Evolutionary conservation across 1,139 yeast species (phyloP).

Genomic region (Geotrichum armillariae): DNA sequence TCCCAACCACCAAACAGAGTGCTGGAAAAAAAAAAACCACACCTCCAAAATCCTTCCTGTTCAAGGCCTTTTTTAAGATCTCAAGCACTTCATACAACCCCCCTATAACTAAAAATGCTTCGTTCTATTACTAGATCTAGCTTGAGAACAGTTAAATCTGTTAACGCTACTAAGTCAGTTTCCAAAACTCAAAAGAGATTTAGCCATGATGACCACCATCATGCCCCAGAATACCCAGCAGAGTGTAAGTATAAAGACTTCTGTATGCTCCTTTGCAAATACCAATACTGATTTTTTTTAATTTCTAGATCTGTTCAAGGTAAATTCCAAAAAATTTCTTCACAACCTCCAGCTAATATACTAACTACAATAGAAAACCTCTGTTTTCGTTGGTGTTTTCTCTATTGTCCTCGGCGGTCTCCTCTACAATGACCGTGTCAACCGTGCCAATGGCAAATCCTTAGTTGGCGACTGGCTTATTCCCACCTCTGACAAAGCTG

Average conservation of each 20-base stretch:
- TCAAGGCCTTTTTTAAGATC: too few species aligned
- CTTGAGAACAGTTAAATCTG: not conserved
- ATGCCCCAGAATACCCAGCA: conserved; percentile 20
- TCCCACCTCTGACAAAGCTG: conserved; percentile 25
- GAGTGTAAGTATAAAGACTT: conserved; percentile 9
- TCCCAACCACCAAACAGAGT: too few species aligned
- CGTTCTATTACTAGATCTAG: conserved; percentile 11
- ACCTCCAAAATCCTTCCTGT: too few species aligned
- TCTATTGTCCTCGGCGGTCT: conserved; percentile 30
- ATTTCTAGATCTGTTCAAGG: conserved; percentile 11
- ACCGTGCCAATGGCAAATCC: conserved; percentile 29
- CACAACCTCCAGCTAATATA: not conserved
- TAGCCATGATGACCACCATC: conserved; percentile 15
- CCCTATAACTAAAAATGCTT: conserved; percentile 1
- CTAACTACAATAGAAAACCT: conserved; percentile 23
- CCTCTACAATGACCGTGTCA: conserved; percentile 31
- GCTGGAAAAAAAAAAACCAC: conserved; percentile 6
- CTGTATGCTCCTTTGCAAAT: not conserved
- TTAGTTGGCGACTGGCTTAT: conserved; percentile 33
- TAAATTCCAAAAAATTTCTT: not conserved
- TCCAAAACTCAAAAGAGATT: conserved; percentile 15
- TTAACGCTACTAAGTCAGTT: conserved; percentile 3
- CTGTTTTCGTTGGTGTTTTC: conserved; percentile 28
- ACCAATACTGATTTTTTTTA: not conserved
- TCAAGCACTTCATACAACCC: too few species aligned